A percentile compares a stretch with the other conserved stretches of the same genome.
phyloP scores from a whole-genome alignment of 768 basidiomycete genomes.

The Mycena kentingensis region DNA sequence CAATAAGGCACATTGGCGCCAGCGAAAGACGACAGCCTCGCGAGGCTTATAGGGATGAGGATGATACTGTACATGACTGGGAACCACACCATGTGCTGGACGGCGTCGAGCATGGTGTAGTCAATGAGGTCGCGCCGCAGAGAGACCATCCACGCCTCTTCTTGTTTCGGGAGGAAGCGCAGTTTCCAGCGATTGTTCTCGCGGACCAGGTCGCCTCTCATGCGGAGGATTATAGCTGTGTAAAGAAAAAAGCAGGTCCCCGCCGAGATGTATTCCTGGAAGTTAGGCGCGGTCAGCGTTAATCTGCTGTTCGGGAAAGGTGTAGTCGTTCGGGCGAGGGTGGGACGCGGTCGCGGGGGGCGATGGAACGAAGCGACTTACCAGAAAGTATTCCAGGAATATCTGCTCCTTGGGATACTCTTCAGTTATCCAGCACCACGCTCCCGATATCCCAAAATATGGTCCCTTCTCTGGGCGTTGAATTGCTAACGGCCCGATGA shows the following conservation, averaged over 20 bases:
- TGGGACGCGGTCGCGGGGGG: background rate
- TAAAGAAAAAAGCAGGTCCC: constrained; percentile 27
- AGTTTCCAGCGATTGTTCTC: constrained; percentile 23
- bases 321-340: background rate
- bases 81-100: constrained; percentile 29
- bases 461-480: constrained; percentile 36
- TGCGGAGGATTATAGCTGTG: constrained; percentile 27
- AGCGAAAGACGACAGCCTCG: constrained; percentile 30
- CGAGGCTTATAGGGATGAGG: constrained; percentile 32
- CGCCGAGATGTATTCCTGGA: constrained; percentile 32
- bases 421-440: constrained; percentile 50
- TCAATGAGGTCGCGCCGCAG: constrained; percentile 28
- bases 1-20: constrained; percentile 30
- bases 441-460: constrained; percentile 48
- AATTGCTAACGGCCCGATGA: constrained; percentile 40
- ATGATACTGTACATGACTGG: constrained; percentile 33
- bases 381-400: constrained; percentile 48
- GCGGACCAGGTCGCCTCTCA: constrained; percentile 30
- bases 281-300: background rate
- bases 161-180: constrained; percentile 24
- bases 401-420: constrained; percentile 41
- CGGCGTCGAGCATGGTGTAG: constrained; percentile 25
- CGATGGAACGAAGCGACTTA: constrained; percentile 19
- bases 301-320: too few species aligned
- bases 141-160: constrained; percentile 25